Percentiles rank a stretch among this genome's conserved stretches.
phyloP scores from a whole-genome alignment of 2,329 filamentous ascomycete genomes.

The Exserohilum turcica region DNA sequence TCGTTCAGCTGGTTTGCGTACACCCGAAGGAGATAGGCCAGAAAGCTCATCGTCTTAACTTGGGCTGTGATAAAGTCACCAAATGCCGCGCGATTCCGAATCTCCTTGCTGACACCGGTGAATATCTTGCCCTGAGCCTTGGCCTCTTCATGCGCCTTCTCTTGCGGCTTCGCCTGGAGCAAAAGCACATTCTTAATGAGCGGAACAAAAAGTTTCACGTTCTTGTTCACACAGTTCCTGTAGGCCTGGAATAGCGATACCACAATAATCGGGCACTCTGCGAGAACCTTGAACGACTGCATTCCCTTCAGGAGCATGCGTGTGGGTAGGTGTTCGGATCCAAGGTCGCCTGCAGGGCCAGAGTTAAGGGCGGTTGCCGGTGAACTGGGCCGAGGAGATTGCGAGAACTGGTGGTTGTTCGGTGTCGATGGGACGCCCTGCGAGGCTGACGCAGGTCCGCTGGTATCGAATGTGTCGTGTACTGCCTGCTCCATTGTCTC shows the following conservation, averaged over 20 bases:
- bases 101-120: conserved; percentile 88
- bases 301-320: conserved; percentile 87
- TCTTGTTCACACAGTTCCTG: conserved; percentile 74
- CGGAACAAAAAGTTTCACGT: conserved; percentile 91
- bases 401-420: conserved; percentile 68
- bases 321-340: conserved; percentile 78
- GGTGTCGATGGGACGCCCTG: conserved; percentile 67
- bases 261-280: conserved; percentile 97
- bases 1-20: conserved; percentile 87
- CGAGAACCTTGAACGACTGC: conserved; percentile 98
- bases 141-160: conserved; percentile 87
- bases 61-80: conserved; percentile 98
- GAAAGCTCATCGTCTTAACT: conserved; percentile 98
- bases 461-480: conserved; percentile 89
- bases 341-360: conserved; percentile 72
- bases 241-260: conserved; percentile 98
- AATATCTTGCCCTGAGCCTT: conserved; percentile 80
- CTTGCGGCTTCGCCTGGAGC: conserved; percentile 89
- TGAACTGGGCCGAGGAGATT: conserved; percentile 87
- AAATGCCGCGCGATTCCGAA: conserved; percentile 91
- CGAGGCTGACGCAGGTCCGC: conserved; percentile 60
- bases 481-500: conserved; percentile 93
- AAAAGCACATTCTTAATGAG: conserved; percentile 89
- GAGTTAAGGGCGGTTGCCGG: conserved; percentile 83
- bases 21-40: conserved; percentile 88